Evolutionary conservation across 805 yeast genomes (phyloP), one percentile per base, ranked within the genome.

Genomic region (Starmerella sp.): DNA sequence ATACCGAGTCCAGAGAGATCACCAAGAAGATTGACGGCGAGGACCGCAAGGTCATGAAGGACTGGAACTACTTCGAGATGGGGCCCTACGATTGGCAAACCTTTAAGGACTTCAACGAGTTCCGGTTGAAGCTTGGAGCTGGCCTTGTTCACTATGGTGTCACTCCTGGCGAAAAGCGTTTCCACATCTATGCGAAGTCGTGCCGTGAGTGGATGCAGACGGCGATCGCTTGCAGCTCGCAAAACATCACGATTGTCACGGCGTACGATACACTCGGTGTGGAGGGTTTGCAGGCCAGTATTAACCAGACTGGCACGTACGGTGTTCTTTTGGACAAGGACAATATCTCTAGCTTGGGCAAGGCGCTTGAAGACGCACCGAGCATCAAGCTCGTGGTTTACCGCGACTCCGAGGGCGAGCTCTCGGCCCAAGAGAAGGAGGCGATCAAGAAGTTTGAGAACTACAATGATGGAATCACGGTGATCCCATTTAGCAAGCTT

Each of bases 161-260:
- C 57, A 64, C 71, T 59, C 88, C 95, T 17, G 77, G 77, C 60
- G 71, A 71, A 35, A 83, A 82, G 61, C 80, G 78, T 62, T 67
- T 91, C 63, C 96, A 89, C 69, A 77, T 91, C 53, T 93, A 83
- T 71, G 96, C 96, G 30, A 70, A 86, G 22, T 93, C 98, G 13
- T 85, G 95, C 14, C 83, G 80, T 54, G 81, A 80, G 66, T 91
- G 97, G 97, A 79, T 91, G 87, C 85, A 86, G 72, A 78, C 86
- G 35, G 91, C 81, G 60, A 69, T 87, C 56, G 96, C 90, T 14
- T 77, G 87, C 52, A 79, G 80, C 63, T 74, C 89, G 52, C 96
- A 88, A 70, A 72, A 78, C 50, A 83, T 93, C 57, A 86, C 97
- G 29, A 77, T 85, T 55, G 97, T 89, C 42, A 93, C 98, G 14